Conservation (phyloP, 768 basidiomycete genomes). For the Boletus tylopilopsis region DNA sequence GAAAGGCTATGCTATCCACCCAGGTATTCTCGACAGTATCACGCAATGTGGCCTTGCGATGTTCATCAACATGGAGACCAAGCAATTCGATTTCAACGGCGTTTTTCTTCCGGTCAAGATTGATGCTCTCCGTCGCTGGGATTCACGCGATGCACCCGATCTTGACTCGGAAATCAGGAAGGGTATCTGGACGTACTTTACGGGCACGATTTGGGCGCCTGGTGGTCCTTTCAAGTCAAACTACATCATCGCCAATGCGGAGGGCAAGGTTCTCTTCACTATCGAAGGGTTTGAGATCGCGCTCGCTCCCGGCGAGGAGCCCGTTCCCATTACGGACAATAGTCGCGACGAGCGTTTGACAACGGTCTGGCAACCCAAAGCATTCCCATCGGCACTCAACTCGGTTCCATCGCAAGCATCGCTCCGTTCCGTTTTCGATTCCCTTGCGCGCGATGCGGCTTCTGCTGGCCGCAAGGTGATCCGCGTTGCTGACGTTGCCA, state of each 20-base stretch:
- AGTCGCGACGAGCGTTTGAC: conserved; percentile 30
- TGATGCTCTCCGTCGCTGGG: conserved; percentile 30
- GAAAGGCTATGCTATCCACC: conserved; percentile 30
- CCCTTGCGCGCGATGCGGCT: conserved; percentile 14
- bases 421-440: conserved; percentile 16
- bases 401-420: conserved; percentile 2
- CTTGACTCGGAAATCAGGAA: conserved; percentile 27
- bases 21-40: conserved; percentile 32
- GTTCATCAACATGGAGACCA: conserved; percentile 28
- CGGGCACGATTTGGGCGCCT: conserved; percentile 20
- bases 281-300: conserved; percentile 34
- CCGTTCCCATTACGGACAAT: conserved; percentile 22
- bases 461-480: conserved; percentile 20
- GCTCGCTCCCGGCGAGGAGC: conserved; percentile 27
- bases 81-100: conserved; percentile 30
- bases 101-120: conserved; percentile 32
- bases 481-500: conserved; percentile 24
- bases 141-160: conserved; percentile 20
- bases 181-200: conserved; percentile 31
- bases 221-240: conserved; percentile 21
- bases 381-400: conserved; percentile 20
- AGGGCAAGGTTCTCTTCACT: conserved; percentile 30
- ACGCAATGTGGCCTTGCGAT: conserved; percentile 31
- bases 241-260: conserved; percentile 28
- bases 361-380: conserved; percentile 30